phyloP scores from a whole-genome alignment of 225 moss, liverwort and hornwort genomes.

The Lunularia cruciata region DNA sequence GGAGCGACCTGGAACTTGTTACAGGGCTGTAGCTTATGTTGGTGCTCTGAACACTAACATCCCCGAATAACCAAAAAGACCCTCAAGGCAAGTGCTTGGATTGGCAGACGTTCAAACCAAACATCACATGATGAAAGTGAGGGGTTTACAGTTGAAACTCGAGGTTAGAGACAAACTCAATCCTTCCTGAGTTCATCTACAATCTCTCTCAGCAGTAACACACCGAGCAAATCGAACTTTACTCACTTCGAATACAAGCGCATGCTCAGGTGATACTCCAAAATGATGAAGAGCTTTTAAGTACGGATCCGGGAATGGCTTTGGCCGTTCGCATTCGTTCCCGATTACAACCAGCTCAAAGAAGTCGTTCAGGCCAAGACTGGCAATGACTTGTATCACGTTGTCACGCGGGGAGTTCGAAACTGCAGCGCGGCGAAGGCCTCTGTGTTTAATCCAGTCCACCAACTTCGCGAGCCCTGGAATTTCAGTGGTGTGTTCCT shows the following conservation, averaged over 20 bases:
- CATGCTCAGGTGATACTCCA: constrained; percentile 57
- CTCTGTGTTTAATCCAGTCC: constrained; percentile 64
- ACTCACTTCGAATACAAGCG: constrained; percentile 74
- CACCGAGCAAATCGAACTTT: too few species aligned
- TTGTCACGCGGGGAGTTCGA: constrained; percentile 84
- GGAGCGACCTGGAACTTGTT: too few species aligned
- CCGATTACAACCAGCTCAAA: constrained; percentile 86
- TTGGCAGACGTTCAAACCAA: too few species aligned
- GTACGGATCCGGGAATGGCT: constrained; percentile 89
- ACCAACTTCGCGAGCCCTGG: constrained; percentile 61
- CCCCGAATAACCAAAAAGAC: too few species aligned
- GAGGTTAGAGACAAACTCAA: too few species aligned
- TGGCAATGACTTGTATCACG: constrained; percentile 79
- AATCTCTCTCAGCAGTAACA: too few species aligned
- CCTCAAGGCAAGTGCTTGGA: too few species aligned
- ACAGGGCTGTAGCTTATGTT: too few species aligned
- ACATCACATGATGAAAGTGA: too few species aligned
- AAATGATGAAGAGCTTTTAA: constrained; percentile 74
- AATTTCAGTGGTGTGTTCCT: constrained; percentile 40
- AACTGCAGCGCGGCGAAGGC: constrained; percentile 81
- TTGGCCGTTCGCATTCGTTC: constrained; percentile 75
- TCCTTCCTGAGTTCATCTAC: too few species aligned
- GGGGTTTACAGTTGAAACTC: too few species aligned
- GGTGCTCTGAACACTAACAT: too few species aligned
- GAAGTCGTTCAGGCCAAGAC: constrained; percentile 58